Base-by-base conservation (phyloP, 345 rosid genomes). In the Cardamine chenopodiifolia region DNA sequence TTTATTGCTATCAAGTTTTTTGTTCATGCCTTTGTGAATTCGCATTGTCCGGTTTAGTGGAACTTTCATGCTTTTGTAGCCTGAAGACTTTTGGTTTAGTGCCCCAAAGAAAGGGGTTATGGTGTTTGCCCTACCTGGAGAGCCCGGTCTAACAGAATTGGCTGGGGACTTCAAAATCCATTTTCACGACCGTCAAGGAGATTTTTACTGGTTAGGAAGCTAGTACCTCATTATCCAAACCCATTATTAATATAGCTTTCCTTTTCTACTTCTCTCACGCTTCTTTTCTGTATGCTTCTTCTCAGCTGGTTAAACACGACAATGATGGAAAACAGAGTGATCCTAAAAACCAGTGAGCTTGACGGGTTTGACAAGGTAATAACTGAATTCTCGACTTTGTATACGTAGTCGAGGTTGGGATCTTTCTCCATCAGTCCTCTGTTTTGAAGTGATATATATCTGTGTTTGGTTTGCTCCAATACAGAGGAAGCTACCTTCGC, bases 151-250 rank as follows among this genome's bases (percentile, higher is more conserved):
- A 64, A 78, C 97, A 17, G 88, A 90, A 80, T 77, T 90, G 64
- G 79, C 84, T 62, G 94, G 97, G 20, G 97, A 91, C 78, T 89
- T 91, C 73, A 91, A 89, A 82, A 83, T 91, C 74, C 97, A 89
- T 64, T 91, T 91, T 75, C 94, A 91, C 67, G 97, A 89, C 63
- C 90, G 93, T 53, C 96, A 90, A 83, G 97, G 97, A 86, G 97
- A 90, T 77, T 90, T 90, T 75, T 91, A 87, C 90, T 89, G 92
- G 97, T 90, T 58, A 6, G 92, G 80, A 68, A 28, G 79, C 78
- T 68, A 22, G 26, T 25, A 8, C 37, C 23, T 11, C 28, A 5
- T 44, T 49, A 26, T 66, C 17, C 25, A 76, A 37, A 40, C 28
- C 42, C 28, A 8, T 44, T 42, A 68, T 55, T 34, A 31, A 11